phyloP scores from a whole-genome alignment of 441 rosid genomes.

The Populus hybrid region DNA sequence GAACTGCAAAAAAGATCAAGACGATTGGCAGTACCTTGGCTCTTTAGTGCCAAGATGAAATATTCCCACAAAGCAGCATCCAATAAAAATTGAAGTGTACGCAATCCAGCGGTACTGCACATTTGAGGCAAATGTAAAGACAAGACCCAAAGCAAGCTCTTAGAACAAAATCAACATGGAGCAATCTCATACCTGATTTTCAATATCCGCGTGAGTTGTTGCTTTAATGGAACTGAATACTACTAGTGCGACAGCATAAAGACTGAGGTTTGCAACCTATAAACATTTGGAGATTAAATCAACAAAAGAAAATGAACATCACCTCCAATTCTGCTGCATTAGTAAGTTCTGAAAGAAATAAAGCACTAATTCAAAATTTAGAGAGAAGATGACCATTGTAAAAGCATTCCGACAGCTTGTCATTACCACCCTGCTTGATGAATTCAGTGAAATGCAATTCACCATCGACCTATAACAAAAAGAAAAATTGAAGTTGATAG shows the following conservation, averaged over 20 bases:
- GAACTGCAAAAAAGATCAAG: slow-evolving; percentile 9
- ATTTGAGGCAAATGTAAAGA: slow-evolving; percentile 18
- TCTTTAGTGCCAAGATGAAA: slow-evolving; percentile 85
- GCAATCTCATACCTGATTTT: slow-evolving; percentile 62
- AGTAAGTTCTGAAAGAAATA: slow-evolving; percentile 7
- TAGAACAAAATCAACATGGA: background rate
- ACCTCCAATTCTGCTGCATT: background rate
- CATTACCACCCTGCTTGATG: slow-evolving; percentile 83
- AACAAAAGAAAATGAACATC: slow-evolving; percentile 1
- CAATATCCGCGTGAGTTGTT: slow-evolving; percentile 55
- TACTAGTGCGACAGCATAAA: slow-evolving; percentile 71
- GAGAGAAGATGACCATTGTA: slow-evolving; percentile 64
- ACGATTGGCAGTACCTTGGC: slow-evolving; percentile 55
- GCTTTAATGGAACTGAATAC: slow-evolving; percentile 49
- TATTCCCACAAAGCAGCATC: slow-evolving; percentile 79
- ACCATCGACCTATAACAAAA: slow-evolving; percentile 75
- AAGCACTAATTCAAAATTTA: slow-evolving; percentile 8
- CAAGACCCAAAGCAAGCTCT: slow-evolving; percentile 8
- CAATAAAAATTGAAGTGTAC: slow-evolving; percentile 69
- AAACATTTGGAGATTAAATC: slow-evolving; percentile 10
- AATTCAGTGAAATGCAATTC: slow-evolving; percentile 82
- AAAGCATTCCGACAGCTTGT: slow-evolving; percentile 95
- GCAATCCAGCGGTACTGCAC: slow-evolving; percentile 95
- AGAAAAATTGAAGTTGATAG: background rate
- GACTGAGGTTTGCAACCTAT: slow-evolving; percentile 90